Percentiles rank a stretch among this genome's conserved stretches.
These are phyloP conservation scores for Lasiodiplodia sp. DNA, from an alignment of 2,329 filamentous ascomycete species.

Conservation along the genomic window DNA sequence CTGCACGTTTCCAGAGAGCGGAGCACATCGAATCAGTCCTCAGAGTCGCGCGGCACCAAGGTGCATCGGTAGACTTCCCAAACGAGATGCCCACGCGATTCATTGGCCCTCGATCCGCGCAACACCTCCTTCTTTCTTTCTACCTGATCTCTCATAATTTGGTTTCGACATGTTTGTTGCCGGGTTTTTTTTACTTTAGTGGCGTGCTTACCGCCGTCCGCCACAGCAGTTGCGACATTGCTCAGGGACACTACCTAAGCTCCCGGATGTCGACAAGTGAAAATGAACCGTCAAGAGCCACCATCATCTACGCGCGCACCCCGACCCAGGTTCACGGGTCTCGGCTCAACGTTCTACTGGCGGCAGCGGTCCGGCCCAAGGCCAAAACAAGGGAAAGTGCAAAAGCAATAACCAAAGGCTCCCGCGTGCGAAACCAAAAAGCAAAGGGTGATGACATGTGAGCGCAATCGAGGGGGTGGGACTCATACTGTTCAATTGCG, in stretches of 20 bases:
- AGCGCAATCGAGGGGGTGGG: background rate
- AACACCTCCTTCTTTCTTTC: background rate
- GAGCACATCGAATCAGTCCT: background rate
- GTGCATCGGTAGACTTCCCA: slow-evolving; percentile 5
- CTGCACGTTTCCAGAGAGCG: slow-evolving; percentile 5
- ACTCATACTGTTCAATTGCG: background rate
- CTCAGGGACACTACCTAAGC: background rate
- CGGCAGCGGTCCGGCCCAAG: background rate
- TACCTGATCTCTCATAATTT: background rate
- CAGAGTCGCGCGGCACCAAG: background rate
- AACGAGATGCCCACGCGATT: slow-evolving; percentile 13
- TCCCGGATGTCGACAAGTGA: background rate
- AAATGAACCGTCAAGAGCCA: background rate
- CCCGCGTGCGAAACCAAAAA: background rate
- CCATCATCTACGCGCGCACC: background rate
- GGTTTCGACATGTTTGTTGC: background rate
- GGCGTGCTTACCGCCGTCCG: background rate
- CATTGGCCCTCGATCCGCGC: slow-evolving; percentile 9
- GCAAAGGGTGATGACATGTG: slow-evolving; percentile 3
- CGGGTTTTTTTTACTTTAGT: background rate
- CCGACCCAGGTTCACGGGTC: slow-evolving; percentile 4
- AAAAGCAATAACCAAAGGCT: slow-evolving; percentile 2
- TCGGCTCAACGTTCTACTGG: slow-evolving; percentile 11
- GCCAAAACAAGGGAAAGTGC: background rate
- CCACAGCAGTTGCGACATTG: background rate